A percentile compares a stretch with the other conserved stretches of the same genome.
These are phyloP conservation scores for Orbilia brochopaga DNA, from an alignment of 2,329 filamentous ascomycete genomes.

Conservation along the genomic window DNA sequence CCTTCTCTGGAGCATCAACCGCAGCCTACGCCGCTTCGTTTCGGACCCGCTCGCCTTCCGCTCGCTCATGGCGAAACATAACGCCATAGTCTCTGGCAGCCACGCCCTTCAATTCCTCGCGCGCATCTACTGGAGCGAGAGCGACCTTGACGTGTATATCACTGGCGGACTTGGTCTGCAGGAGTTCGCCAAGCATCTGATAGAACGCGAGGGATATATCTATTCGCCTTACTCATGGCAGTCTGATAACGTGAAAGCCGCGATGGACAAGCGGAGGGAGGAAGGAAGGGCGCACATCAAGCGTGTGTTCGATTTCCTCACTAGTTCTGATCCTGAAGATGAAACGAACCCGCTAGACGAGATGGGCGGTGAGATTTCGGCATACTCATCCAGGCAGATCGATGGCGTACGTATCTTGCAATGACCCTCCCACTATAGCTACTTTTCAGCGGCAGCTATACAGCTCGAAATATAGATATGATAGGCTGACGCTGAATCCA, in stretches of 20 bases:
- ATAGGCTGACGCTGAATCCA: no score
- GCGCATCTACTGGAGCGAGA: conserved; percentile 31
- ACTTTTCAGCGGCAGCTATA: no score
- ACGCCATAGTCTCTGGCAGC: conserved; percentile 44
- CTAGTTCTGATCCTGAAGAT: no score
- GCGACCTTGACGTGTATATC: conserved; percentile 45
- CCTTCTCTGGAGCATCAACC: conserved; percentile 39
- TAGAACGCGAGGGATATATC: conserved; percentile 23
- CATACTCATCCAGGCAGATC: conserved; percentile 2
- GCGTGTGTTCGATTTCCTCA: not conserved
- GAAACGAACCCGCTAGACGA: not conserved
- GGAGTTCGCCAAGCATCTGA: conserved; percentile 24
- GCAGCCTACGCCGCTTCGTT: conserved; percentile 40
- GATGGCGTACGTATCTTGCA: conserved; percentile 14
- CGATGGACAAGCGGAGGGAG: not conserved
- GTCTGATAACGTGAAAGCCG: not conserved
- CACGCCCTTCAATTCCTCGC: conserved; percentile 46
- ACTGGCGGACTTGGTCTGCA: not conserved
- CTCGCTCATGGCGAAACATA: conserved; percentile 40
- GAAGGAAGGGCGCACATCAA: conserved; percentile 2
- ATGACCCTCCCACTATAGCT: no score
- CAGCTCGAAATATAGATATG: no score
- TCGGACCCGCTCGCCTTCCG: conserved; percentile 39
- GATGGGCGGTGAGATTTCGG: not conserved
- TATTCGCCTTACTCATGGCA: conserved; percentile 36